phyloP scores from a whole-genome alignment of 2,329 filamentous ascomycete species.

The Fusarium sp. region DNA sequence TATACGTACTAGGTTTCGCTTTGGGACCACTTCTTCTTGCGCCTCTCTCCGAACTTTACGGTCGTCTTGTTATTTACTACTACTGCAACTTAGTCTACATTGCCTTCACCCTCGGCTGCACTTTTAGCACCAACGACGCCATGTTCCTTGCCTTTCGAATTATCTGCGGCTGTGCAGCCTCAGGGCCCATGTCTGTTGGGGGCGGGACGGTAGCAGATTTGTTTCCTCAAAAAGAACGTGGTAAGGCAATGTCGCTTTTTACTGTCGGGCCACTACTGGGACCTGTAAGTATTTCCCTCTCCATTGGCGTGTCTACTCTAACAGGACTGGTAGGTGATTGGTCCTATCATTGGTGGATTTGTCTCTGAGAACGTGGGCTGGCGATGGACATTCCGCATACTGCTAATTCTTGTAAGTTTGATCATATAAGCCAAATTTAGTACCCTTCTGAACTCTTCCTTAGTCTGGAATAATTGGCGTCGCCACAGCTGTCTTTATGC shows the following conservation, averaged over 20 bases:
- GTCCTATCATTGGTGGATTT: constrained; percentile 58
- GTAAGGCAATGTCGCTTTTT: constrained; percentile 73
- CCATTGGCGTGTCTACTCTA: fast-evolving
- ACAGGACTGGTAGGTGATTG: constrained; percentile 22
- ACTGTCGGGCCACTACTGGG: constrained; percentile 71
- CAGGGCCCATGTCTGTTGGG: constrained; percentile 35
- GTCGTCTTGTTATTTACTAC: constrained; percentile 32
- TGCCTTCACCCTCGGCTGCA: constrained; percentile 26
- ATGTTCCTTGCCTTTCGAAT: constrained; percentile 40
- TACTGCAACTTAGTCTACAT: constrained; percentile 20
- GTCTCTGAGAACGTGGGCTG: constrained; percentile 61
- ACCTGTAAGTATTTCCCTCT: constrained; percentile 51
- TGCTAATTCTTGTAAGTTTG: constrained; percentile 55
- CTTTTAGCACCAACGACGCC: constrained; percentile 18
- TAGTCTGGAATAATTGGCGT: not conserved
- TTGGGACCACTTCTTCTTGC: constrained; percentile 37
- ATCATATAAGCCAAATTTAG: too few relatives aligned
- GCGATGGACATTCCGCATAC: constrained; percentile 64
- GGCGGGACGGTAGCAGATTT: constrained; percentile 38
- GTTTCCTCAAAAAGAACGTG: constrained; percentile 54
- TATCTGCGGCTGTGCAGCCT: constrained; percentile 34
- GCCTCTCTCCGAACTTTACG: constrained; percentile 36
- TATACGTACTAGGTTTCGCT: constrained; percentile 35
- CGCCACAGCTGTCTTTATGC: constrained; percentile 37
- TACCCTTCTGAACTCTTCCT: not conserved